phyloP scores from a whole-genome alignment of 768 basidiomycete species.

The Leccinellum albellum region DNA sequence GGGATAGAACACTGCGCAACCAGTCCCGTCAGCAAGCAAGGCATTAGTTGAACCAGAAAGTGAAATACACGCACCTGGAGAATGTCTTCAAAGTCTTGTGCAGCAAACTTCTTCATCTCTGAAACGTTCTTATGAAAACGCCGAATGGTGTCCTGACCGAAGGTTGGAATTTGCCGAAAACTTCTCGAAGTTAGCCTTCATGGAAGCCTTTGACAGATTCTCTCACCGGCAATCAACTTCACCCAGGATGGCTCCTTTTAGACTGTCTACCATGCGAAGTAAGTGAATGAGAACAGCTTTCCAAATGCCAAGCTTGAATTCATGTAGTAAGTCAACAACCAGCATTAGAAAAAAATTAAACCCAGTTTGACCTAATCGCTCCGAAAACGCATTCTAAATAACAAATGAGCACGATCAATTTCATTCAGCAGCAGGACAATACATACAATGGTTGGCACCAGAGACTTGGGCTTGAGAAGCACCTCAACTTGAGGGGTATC shows the following conservation, averaged over 20 bases:
- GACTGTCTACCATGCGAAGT: not conserved
- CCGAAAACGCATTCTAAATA: not conserved
- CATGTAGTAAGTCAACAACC: too few relatives aligned
- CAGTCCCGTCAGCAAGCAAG: not conserved
- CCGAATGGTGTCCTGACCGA: not conserved
- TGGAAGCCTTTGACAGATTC: too few relatives aligned
- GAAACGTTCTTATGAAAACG: not conserved
- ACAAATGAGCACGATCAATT: too few relatives aligned
- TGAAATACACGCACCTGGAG: not conserved
- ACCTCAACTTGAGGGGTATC: too few relatives aligned
- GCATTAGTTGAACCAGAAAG: too few relatives aligned
- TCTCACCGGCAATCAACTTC: not conserved
- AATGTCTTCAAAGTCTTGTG: too few relatives aligned
- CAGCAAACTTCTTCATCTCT: not conserved
- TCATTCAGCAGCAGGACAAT: too few relatives aligned
- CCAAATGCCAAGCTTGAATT: too few relatives aligned
- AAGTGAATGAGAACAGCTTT: not conserved
- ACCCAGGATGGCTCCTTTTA: not conserved
- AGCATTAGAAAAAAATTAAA: too few relatives aligned
- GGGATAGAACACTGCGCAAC: not conserved
- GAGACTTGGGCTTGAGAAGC: too few relatives aligned
- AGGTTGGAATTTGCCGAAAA: not conserved
- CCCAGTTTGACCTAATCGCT: not conserved
- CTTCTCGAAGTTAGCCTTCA: not conserved
- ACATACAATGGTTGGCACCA: too few relatives aligned